Evolutionary conservation across 805 yeast genomes (phyloP), one percentile per base, ranked within the genome.

Genomic region (Barnettozyma sp.): DNA sequence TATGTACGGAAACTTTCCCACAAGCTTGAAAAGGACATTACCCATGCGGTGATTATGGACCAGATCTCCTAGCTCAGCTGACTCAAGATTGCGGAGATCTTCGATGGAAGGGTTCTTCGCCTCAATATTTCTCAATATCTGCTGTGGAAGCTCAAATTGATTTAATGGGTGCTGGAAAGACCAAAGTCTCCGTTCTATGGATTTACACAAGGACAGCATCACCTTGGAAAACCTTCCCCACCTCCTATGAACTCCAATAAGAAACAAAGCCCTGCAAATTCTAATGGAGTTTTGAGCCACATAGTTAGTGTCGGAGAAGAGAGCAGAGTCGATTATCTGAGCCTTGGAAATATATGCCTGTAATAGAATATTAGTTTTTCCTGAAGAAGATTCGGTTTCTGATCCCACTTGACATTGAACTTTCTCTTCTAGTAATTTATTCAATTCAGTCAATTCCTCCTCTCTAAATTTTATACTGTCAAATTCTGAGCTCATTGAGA

Each of bases 271-370:
- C 18, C 97, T 73, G 46, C 95, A 76, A 22, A 92, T 90, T 65
- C 99, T 78, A 1, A 90, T 86, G 4, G 97, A 73, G 52, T 92
- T 92, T 52, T 92, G 98, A 2, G 97, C 97, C 38, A 92, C 94
- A 55, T 92, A 92, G 43, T 85, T 82, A 33, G 84, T 70, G 58
- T 92, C 98, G 0, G 97, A 85, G 3, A 74, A 65, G 40, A 92
- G 63, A 0, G 98, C 82, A 4, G 95, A 77, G 39, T 86, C 95
- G 39, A 70, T 74, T 24, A 88, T 73, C 9, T 57, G 49, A 1
- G 86, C 76, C 39, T 78, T 76, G 0, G 97, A 86, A 21, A 92
- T 82, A 55, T 71, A 94, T 0, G 97, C 79, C 56, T 92, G 99
- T 14, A 92, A 60, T 29, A 94, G 67, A 30, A 87, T 73, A 48